A percentile compares a stretch with the other conserved stretches of the same genome.
phyloP scores from a whole-genome alignment of 441 rosid genomes.

The Erodium trifolium region DNA sequence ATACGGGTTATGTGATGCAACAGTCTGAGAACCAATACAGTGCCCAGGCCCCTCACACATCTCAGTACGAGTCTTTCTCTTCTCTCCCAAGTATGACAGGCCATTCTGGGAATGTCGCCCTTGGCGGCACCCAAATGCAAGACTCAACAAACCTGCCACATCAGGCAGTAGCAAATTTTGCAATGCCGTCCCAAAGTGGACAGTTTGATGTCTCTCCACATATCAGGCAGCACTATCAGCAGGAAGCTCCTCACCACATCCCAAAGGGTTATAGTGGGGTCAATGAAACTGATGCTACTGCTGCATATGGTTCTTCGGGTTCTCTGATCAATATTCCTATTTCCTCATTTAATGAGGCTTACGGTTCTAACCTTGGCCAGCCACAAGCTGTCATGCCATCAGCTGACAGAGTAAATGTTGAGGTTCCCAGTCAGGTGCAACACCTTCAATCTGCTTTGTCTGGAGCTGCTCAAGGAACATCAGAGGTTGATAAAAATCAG shows the following conservation, averaged over 20 bases:
- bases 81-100: slow-evolving; percentile 31
- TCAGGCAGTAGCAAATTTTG: slow-evolving; percentile 34
- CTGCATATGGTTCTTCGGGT: slow-evolving; percentile 35
- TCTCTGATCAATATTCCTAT: slow-evolving; percentile 35
- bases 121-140: slow-evolving; percentile 37
- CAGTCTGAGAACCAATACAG: slow-evolving; percentile 43
- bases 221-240: slow-evolving; percentile 25
- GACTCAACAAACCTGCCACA: slow-evolving; percentile 40
- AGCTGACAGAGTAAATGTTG: slow-evolving; percentile 10
- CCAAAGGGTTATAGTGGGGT: slow-evolving; percentile 30
- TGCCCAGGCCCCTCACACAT: slow-evolving; percentile 30
- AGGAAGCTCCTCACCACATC: slow-evolving; percentile 32
- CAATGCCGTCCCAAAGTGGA: slow-evolving; percentile 48
- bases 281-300: slow-evolving; percentile 36
- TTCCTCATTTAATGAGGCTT: slow-evolving; percentile 40
- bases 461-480: slow-evolving; percentile 35
- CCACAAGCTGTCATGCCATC: slow-evolving; percentile 25
- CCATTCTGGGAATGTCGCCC: slow-evolving; percentile 38
- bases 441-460: slow-evolving; percentile 43
- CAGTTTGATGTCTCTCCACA: slow-evolving; percentile 9
- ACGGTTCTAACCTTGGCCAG: slow-evolving; percentile 37
- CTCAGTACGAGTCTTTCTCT: slow-evolving; percentile 41
- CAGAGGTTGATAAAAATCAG: slow-evolving; percentile 71
- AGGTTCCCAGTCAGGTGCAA: slow-evolving; percentile 37
- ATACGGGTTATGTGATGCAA: slow-evolving; percentile 32